Evolutionary conservation across 1,284 basidiomycete genomes (phyloP), one percentile per base, ranked within the genome.

Genomic region (Cerioporus squamosus): DNA sequence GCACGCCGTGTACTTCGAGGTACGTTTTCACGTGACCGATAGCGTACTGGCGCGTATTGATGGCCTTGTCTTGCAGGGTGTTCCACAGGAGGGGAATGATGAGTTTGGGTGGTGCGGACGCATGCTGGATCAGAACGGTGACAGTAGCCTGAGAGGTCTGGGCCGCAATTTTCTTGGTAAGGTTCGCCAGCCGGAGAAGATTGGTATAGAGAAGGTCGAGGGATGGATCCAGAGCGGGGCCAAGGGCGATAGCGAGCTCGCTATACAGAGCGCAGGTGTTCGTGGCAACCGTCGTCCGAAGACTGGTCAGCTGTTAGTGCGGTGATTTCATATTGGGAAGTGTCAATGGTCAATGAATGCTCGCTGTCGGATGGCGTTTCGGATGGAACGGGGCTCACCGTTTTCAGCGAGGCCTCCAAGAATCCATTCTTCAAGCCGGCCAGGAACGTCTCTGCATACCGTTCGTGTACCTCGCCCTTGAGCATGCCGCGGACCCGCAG

Each of bases 81-180:
- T 80, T 78, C 79, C 82, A 88, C n/a, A 98, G 76, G 50, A 94
- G 81, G 15, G 90, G 81, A 4, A 97, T 72, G 53, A 92, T 74
- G 8, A 83, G 72, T 26, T 91, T 85, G n/a, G 91, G 86, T 54
- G 88, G 88, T 50, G 87, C 81, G 2, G 91, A 88, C 1, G 88
- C 85, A 65, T 91, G 77, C 9, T 79, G 79, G 38, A 99, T 84
- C 61, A 98, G 81, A 5, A 82, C 78, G 1, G 83, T 81, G 1
- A 93, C 83, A 0, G 86, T 82, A 6, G 82, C 79, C 71, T 98
- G 97, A 0, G 95, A 94, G 55, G 90, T 89, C 56, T 93, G 88
- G 12, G 93, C 94, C 33, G 90, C 86, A 46, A 98, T 88, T 72
- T 95, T 97, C 77, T 99, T 99, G n/a, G 97, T 98, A 59, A 94